A percentile compares a stretch with the other conserved stretches of the same genome.
Conservation (phyloP, 2,329 filamentous ascomycete species). For the Talaromyces sp. region DNA sequence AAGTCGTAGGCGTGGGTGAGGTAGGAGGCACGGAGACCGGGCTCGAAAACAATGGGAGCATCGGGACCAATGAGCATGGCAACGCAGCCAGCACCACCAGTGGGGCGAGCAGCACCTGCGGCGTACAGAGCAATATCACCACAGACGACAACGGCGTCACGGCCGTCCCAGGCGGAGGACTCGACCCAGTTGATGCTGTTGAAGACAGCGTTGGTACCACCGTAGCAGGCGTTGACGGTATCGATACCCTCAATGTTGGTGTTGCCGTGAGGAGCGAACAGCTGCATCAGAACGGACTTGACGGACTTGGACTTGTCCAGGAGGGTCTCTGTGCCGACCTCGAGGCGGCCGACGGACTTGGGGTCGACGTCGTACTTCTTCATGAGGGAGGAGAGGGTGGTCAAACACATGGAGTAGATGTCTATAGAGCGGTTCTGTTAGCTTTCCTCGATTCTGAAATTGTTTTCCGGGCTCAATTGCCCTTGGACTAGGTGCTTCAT, state of each 20-base stretch:
- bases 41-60: constrained; percentile 75
- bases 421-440: constrained; percentile 54
- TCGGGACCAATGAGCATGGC: constrained; percentile 78
- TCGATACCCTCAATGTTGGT: constrained; percentile 83
- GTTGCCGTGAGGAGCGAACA: constrained; percentile 72
- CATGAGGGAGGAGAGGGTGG: constrained; percentile 74
- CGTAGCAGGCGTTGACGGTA: constrained; percentile 83
- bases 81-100: constrained; percentile 77
- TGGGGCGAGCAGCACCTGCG: constrained; percentile 79
- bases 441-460: constrained; percentile 6
- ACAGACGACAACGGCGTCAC: constrained; percentile 76
- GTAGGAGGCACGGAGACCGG: constrained; percentile 77
- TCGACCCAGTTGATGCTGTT: constrained; percentile 85
- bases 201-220: constrained; percentile 81
- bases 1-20: constrained; percentile 87
- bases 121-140: constrained; percentile 85
- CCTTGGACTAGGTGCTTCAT: constrained; percentile 29
- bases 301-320: constrained; percentile 90
- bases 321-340: constrained; percentile 83
- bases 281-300: constrained; percentile 85
- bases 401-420: constrained; percentile 84
- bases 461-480: not conserved
- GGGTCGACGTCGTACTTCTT: constrained; percentile 82
- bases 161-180: constrained; percentile 83
- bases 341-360: constrained; percentile 75